These are phyloP conservation scores for Colletotrichum musicola DNA, from an alignment of 2,329 filamentous ascomycete species.

Conservation along the genomic window DNA sequence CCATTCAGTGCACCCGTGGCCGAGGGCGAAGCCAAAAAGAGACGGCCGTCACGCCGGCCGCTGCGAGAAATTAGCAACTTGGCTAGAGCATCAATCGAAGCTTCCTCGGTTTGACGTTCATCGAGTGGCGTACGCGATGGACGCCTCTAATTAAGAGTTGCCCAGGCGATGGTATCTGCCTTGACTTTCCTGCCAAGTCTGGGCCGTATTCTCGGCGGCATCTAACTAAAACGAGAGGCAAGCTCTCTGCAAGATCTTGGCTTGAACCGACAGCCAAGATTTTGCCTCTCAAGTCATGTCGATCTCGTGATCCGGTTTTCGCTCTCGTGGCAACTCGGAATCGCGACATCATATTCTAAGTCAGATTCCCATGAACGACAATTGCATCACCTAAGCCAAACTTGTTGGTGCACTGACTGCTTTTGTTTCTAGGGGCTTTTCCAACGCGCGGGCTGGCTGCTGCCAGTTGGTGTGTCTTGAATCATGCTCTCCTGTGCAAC, in stretches of 20 bases:
- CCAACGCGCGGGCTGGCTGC: background rate
- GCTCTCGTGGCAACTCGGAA: too few relatives aligned
- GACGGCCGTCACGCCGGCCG: background rate
- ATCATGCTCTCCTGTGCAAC: background rate
- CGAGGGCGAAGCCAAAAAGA: too few relatives aligned
- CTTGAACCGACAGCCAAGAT: background rate
- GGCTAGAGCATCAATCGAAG: conserved; percentile 31
- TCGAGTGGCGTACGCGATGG: conserved; percentile 8
- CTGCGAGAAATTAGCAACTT: background rate
- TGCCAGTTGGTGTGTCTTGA: conserved; percentile 5
- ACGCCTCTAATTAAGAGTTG: conserved; percentile 6
- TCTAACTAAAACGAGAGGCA: too few relatives aligned
- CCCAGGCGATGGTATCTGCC: background rate
- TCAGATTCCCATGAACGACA: background rate
- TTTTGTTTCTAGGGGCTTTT: conserved; percentile 21
- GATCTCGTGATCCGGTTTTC: too few relatives aligned
- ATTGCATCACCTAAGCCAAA: background rate
- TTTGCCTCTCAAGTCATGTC: too few relatives aligned
- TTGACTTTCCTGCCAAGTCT: background rate
- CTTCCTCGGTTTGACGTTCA: background rate
- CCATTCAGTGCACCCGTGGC: too few relatives aligned
- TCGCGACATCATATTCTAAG: background rate
- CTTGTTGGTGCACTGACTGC: conserved; percentile 5
- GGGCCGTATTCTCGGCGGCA: background rate
- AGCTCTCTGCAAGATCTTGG: background rate